phyloP scores from a whole-genome alignment of 139 green algal species.

The Coelastrella sp. region DNA sequence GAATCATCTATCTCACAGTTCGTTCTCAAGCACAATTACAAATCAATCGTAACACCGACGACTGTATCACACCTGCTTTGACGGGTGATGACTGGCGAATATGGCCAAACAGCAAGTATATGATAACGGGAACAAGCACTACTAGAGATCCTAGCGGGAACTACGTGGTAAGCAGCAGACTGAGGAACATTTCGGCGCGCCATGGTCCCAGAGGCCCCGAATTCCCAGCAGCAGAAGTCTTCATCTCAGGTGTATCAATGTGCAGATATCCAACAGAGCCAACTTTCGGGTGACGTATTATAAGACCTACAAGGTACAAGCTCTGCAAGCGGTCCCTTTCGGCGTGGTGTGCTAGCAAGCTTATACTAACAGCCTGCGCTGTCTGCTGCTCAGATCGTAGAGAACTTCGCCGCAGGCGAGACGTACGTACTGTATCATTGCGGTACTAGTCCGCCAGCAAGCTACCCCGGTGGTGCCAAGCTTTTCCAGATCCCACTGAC shows the following conservation, averaged over 20 bases:
- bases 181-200: neutral
- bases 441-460: neutral
- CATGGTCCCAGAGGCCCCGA: neutral
- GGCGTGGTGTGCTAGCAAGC: neutral
- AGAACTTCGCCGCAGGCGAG: neutral
- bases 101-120: neutral
- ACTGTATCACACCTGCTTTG: conserved; percentile 29
- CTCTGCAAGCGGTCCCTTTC: too few relatives aligned
- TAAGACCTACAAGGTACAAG: conserved; percentile 22
- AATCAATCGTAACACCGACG: conserved; percentile 2
- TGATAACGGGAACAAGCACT: neutral
- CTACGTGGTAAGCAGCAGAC: neutral
- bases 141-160: neutral
- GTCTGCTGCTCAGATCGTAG: neutral
- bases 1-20: too few relatives aligned
- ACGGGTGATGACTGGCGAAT: neutral
- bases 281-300: conserved; percentile 15
- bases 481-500: conserved; percentile 15
- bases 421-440: conserved; percentile 29
- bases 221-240: neutral
- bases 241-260: neutral
- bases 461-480: neutral
- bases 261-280: conserved; percentile 20
- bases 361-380: neutral
- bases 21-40: neutral